Evolutionary conservation across 768 basidiomycete genomes (phyloP), one percentile per base, ranked within the genome.

Genomic region (Psilocybe cubensis): DNA sequence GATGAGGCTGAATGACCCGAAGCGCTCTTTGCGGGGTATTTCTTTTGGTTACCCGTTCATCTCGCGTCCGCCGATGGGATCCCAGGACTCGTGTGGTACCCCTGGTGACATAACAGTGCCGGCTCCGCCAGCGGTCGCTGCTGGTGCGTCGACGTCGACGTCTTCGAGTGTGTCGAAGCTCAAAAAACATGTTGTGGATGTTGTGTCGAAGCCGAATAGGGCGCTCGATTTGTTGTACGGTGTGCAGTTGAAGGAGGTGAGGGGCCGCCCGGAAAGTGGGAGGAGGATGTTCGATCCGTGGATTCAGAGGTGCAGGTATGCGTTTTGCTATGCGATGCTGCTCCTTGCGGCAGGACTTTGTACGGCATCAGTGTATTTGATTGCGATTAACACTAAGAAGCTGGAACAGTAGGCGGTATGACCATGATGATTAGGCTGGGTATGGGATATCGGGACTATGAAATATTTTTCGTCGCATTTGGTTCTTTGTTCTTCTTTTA

Each of bases 11-110:
- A 73, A 79, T 66, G 74, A 77, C 65, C 72, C 79, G 40, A 78
- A 78, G 68, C 72, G 78, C 54, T 69, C 76, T 2, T 54, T 80
- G 68, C 72, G 73, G 48, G 80, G 79, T 1, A 80, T 81, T 40
- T 79, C 76, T 14, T 80, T 79, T 58, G 82, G 85, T 12, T 85
- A 87, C 57, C 87, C 87, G 12, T 86, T 87, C 60, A 74, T 87
- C 33, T 76, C 84, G 2, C 79, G 84, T 9, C 80, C 83, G 2
- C 54, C 54, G n/a, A n/a, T n/a, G 8, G 65, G 59, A 71, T 68
- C 66, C 62, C 59, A 11, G 67, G 66, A 11, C 60, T 68, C 52
- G 7, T 44, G 41, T 25, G 57, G 70, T 33, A n/a, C 51, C n/a
- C n/a, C n/a, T n/a, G n/a, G n/a, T n/a, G n/a, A n/a, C n/a, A n/a